Percentiles rank a stretch among this genome's conserved stretches.
Evolutionary conservation across 768 basidiomycete genomes (phyloP).

Genomic region (Solioccasus polychromus): DNA sequence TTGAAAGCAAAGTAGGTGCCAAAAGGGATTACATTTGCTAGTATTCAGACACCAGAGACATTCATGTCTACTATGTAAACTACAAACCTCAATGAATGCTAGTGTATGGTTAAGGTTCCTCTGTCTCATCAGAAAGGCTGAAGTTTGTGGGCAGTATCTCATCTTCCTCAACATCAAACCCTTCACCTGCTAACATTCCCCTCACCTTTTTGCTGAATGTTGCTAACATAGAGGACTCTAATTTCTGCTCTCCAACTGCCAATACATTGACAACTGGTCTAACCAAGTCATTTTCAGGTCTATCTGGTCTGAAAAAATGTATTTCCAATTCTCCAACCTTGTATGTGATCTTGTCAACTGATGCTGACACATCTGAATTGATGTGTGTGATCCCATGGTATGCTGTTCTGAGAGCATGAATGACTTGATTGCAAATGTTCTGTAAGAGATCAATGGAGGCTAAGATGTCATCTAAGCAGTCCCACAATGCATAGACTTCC

Average conservation of each 20-base stretch:
- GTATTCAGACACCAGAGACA: too few relatives aligned
- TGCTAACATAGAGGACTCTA: slow-evolving; percentile 24
- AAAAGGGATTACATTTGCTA: too few relatives aligned
- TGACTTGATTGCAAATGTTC: slow-evolving; percentile 28
- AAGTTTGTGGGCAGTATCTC: slow-evolving; percentile 10
- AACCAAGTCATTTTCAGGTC: slow-evolving; percentile 4
- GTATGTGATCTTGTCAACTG: slow-evolving; percentile 25
- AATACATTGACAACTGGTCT: slow-evolving; percentile 18
- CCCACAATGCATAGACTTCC: slow-evolving; percentile 33
- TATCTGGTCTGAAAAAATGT: background rate
- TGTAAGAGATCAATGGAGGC: slow-evolving; percentile 27
- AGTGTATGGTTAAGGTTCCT: too few relatives aligned
- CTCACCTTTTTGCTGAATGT: slow-evolving; percentile 35
- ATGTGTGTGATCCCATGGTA: slow-evolving; percentile 29
- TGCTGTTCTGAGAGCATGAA: slow-evolving; percentile 14
- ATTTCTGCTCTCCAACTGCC: slow-evolving; percentile 14
- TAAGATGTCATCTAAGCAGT: slow-evolving; percentile 30
- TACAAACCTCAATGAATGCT: too few relatives aligned
- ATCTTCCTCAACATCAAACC: slow-evolving; percentile 21
- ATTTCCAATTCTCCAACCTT: background rate
- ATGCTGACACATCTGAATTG: slow-evolving; percentile 9
- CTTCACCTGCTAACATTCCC: slow-evolving; percentile 6
- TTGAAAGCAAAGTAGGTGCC: background rate
- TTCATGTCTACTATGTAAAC: too few relatives aligned
- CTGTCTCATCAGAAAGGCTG: background rate